Percentiles rank a stretch among this genome's conserved stretches.
Evolutionary conservation across 139 green algal genomes (phyloP).

Genomic region (Deuterostichococcus epilithicus): DNA sequence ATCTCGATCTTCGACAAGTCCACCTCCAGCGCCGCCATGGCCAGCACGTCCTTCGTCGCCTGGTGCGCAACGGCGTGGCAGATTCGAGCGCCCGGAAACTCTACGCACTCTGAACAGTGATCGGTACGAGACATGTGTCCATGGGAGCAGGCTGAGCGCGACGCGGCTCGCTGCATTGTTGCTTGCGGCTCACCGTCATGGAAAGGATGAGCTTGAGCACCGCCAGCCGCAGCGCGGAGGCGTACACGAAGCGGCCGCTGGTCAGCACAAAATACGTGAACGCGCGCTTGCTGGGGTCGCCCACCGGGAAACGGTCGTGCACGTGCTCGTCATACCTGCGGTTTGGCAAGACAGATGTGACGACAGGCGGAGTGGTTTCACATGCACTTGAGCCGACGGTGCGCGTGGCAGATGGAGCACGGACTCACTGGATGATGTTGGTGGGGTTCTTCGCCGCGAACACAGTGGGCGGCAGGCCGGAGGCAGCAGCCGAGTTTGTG

Average conservation of each 20-base stretch:
- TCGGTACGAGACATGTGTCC: too few species aligned
- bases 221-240: slow-evolving; percentile 85
- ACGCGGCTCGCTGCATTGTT: background rate
- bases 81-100: background rate
- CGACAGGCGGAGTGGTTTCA: background rate
- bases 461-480: slow-evolving; percentile 42
- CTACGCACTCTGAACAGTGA: background rate
- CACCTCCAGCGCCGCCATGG: slow-evolving; percentile 92
- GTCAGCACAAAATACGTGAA: slow-evolving; percentile 98
- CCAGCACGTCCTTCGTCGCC: slow-evolving; percentile 88
- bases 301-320: slow-evolving; percentile 77
- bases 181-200: slow-evolving; percentile 73
- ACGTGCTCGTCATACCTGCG: slow-evolving; percentile 84
- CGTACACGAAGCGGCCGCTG: slow-evolving; percentile 97
- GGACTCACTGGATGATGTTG: slow-evolving; percentile 43
- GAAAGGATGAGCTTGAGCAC: slow-evolving; percentile 97
- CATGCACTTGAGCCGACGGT: too few species aligned
- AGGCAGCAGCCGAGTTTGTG: background rate
- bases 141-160: background rate
- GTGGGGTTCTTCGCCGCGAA: slow-evolving; percentile 72
- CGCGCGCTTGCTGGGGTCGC: slow-evolving; percentile 81
- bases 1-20: slow-evolving; percentile 83
- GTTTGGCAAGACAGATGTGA: background rate
- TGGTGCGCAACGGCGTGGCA: slow-evolving; percentile 24
- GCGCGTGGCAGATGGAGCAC: too few species aligned